A percentile compares a stretch with the other conserved stretches of the same genome.
Conservation (phyloP, 2,329 filamentous ascomycete species). For the Alternaria infectoria region DNA sequence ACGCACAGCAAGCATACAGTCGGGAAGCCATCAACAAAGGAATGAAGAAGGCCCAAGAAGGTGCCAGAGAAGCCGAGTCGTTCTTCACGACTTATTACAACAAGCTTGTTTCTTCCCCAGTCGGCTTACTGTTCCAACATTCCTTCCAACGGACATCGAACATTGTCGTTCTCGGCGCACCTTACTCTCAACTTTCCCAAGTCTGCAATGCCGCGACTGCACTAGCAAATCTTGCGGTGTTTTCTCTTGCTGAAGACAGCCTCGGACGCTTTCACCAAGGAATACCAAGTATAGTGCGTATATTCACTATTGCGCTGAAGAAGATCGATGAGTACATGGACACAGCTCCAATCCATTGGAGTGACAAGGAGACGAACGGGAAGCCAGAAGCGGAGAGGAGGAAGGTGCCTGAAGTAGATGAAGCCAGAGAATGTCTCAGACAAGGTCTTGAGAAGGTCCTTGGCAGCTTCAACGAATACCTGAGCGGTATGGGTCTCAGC, state of each 20-base stretch:
- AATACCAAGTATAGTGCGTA: conserved; percentile 74
- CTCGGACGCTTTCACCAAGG: conserved; percentile 87
- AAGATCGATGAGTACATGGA: conserved; percentile 72
- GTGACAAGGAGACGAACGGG: conserved; percentile 66
- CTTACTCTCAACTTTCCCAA: conserved; percentile 65
- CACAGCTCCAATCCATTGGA: conserved; percentile 73
- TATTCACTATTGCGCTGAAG: conserved; percentile 71
- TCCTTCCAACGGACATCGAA: conserved; percentile 70
- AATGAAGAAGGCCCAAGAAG: conserved; percentile 40
- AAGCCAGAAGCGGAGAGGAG: conserved; percentile 54
- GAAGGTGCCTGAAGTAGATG: conserved; percentile 69
- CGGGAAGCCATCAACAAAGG: conserved; percentile 43
- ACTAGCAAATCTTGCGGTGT: conserved; percentile 71
- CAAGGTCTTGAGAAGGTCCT: conserved; percentile 70
- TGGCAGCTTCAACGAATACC: conserved; percentile 75
- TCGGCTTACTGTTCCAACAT: conserved; percentile 74
- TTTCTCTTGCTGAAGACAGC: conserved; percentile 78
- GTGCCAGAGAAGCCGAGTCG: conserved; percentile 34
- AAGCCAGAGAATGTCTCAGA: conserved; percentile 69
- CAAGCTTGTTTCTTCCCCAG: conserved; percentile 49
- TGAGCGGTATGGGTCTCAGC: conserved; percentile 71
- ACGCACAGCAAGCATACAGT: conserved; percentile 45
- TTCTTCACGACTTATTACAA: conserved; percentile 33
- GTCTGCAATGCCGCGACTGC: conserved; percentile 66
- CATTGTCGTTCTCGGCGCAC: conserved; percentile 73